A percentile compares a stretch with the other conserved stretches of the same genome.
These are phyloP conservation scores for Melanogaster broomeanus DNA, from an alignment of 768 basidiomycete species.

Conservation along the genomic window DNA sequence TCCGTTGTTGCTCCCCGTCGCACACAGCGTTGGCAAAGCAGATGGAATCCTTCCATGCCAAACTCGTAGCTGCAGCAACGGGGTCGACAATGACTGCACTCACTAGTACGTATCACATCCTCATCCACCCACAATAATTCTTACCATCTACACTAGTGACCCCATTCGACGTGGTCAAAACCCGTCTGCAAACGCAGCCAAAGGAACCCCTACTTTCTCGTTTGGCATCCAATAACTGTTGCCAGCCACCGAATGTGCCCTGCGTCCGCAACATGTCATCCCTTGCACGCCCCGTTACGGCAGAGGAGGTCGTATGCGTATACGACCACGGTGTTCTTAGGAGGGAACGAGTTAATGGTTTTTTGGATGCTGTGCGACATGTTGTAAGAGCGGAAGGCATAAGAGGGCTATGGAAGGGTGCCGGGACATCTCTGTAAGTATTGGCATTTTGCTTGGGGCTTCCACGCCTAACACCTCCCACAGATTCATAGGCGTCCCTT, in stretches of 20 bases:
- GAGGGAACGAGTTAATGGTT: conserved; percentile 78
- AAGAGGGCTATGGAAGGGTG: conserved; percentile 93
- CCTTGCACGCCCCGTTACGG: conserved; percentile 52
- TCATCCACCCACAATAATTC: not conserved
- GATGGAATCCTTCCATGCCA: conserved; percentile 79
- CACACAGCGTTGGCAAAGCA: not conserved
- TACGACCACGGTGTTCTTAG: conserved; percentile 75
- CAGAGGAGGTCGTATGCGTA: conserved; percentile 73
- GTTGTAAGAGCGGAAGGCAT: conserved; percentile 82
- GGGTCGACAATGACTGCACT: conserved; percentile 82
- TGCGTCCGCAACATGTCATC: conserved; percentile 83
- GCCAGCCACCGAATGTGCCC: conserved; percentile 54
- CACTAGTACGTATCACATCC: conserved; percentile 64
- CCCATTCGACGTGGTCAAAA: conserved; percentile 98
- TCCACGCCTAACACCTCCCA: conserved; percentile 7
- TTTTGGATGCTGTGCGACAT: conserved; percentile 79
- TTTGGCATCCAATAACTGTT: conserved; percentile 61
- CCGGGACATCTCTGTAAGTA: conserved; percentile 83
- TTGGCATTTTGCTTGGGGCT: not conserved
- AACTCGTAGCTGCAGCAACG: conserved; percentile 75
- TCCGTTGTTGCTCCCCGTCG: not conserved
- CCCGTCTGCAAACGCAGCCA: conserved; percentile 93
- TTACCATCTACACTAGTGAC: conserved; percentile 70
- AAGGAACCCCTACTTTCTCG: conserved; percentile 52
- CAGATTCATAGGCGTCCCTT: conserved; percentile 89